Evolutionary conservation across 78 protist genomes (phyloP).

Genomic region (Dictyostelium intermedium): DNA sequence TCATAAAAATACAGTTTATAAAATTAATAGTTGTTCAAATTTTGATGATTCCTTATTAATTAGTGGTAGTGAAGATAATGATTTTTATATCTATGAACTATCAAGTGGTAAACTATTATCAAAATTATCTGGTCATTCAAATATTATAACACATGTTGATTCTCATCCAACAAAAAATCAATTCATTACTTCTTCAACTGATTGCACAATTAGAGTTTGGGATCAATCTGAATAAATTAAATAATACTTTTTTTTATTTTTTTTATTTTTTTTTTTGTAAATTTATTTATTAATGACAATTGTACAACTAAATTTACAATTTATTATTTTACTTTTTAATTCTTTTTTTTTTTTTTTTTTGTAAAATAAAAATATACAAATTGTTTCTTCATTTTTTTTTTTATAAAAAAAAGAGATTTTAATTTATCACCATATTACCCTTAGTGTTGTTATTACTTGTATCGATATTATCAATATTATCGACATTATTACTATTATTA

Average conservation of each 20-base stretch:
- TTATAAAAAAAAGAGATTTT: not conserved
- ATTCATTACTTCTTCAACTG: conserved; percentile 57
- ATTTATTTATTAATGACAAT: not conserved
- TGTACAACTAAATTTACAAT: not conserved
- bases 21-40: conserved; percentile 38
- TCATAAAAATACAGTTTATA: conserved; percentile 44
- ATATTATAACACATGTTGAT: not conserved
- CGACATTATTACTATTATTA: not conserved
- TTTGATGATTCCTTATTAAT: conserved; percentile 61
- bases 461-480: not conserved
- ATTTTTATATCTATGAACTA: conserved; percentile 47
- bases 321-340: not conserved
- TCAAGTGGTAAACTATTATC: not conserved
- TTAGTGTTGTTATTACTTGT: not conserved
- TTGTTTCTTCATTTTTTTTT: too few species aligned
- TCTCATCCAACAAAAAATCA: conserved; percentile 66
- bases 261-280: not conserved
- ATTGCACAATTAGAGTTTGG: conserved; percentile 58
- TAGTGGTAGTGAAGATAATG: conserved; percentile 75
- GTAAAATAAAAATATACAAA: not conserved
- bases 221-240: not conserved
- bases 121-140: conserved; percentile 34
- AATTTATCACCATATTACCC: not conserved
- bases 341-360: not conserved
- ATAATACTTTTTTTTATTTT: not conserved